These are phyloP conservation scores for Rosa persica DNA, from an alignment of 306 rosid species.

Conservation along the genomic window DNA sequence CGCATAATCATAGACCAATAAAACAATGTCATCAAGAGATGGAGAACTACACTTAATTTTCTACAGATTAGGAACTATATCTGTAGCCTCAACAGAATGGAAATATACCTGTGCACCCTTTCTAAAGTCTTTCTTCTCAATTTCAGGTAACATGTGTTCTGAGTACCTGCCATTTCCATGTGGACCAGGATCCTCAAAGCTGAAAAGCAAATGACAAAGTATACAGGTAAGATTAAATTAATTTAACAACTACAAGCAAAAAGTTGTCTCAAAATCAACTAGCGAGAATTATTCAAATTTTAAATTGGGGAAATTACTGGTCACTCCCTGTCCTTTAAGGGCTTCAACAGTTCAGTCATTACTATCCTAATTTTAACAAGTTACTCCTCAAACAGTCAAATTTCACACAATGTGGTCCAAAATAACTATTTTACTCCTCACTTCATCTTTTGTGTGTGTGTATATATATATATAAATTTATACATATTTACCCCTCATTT, in stretches of 20 bases:
- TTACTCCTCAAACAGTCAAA: no score
- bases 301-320: no score
- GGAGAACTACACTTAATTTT: constrained; percentile 7
- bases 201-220: constrained; percentile 23
- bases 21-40: constrained; percentile 8
- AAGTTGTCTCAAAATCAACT: constrained; percentile 3
- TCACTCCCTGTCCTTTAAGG: no score
- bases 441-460: no score
- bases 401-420: no score
- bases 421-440: no score
- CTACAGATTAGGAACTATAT: constrained; percentile 21
- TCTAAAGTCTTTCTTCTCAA: constrained; percentile 86
- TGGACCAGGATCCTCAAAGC: constrained; percentile 98
- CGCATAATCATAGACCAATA: constrained; percentile 4
- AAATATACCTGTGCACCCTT: constrained; percentile 97
- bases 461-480: no score
- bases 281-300: not conserved
- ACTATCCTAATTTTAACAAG: no score
- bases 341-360: no score
- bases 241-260: not conserved
- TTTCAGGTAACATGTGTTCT: constrained; percentile 94
- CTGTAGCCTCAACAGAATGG: constrained; percentile 17
- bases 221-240: not conserved
- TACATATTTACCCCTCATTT: no score
- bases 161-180: constrained; percentile 96